A percentile compares a stretch with the other conserved stretches of the same genome.
Evolutionary conservation across 345 rosid genomes (phyloP).

Genomic region (Angophora floribunda): DNA sequence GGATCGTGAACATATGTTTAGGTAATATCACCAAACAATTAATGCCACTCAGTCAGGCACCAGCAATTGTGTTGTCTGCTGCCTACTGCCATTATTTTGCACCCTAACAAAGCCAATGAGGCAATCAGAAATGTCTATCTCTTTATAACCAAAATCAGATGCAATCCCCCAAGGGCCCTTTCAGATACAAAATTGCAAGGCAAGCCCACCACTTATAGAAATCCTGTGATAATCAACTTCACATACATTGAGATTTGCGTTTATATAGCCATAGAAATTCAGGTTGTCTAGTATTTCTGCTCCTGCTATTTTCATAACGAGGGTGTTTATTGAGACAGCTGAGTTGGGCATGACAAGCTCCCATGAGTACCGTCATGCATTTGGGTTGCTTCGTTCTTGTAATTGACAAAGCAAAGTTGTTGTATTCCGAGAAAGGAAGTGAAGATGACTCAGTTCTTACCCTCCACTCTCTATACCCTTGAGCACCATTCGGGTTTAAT

Average conservation of each 20-base stretch:
- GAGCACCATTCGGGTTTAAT: background rate
- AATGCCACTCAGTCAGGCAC: background rate
- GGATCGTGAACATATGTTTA: background rate
- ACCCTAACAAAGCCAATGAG: background rate
- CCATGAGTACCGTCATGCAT: background rate
- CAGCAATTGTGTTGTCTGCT: background rate
- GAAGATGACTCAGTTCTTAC: background rate
- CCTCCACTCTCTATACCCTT: background rate
- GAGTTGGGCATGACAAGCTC: background rate
- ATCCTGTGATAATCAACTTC: background rate
- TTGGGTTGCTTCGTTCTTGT: background rate
- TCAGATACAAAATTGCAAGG: background rate
- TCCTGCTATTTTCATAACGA: background rate
- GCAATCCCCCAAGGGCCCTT: background rate
- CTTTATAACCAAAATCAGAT: background rate
- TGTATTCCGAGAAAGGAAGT: background rate
- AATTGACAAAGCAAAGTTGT: background rate
- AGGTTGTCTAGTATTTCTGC: background rate
- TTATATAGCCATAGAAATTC: background rate
- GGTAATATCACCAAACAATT: background rate
- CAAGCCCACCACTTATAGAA: background rate
- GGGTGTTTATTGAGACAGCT: background rate
- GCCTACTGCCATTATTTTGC: background rate
- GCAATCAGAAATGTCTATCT: background rate
- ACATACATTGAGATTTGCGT: background rate